phyloP scores from a whole-genome alignment of 306 rosid genomes.

The Dalbergia cultrata region DNA sequence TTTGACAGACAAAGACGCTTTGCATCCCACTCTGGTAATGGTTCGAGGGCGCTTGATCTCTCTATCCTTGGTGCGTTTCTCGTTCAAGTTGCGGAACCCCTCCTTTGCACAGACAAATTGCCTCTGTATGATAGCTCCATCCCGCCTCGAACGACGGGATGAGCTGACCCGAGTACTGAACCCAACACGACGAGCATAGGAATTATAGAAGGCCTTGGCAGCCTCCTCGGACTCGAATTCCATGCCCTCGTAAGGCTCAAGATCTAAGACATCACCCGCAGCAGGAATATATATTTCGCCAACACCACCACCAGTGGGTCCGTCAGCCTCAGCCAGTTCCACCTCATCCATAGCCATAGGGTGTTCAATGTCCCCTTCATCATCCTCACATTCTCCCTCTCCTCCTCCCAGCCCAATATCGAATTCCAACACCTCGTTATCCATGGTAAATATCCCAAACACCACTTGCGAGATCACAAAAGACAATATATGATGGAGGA shows the following conservation, averaged over 20 bases:
- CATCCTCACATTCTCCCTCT: conserved; percentile 72
- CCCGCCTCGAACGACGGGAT: conserved; percentile 95
- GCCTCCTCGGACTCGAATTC: conserved; percentile 99
- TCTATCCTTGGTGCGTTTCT: conserved; percentile 97
- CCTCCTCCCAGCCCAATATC: conserved; percentile 87
- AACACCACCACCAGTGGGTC: conserved; percentile 47
- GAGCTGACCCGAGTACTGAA: conserved; percentile 99
- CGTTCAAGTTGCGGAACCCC: conserved; percentile 95
- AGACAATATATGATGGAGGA: conserved; percentile 1
- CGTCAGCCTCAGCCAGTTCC: conserved; percentile 64
- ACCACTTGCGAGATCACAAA: not conserved
- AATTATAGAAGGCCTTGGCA: conserved; percentile 96
- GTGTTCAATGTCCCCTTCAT: conserved; percentile 68
- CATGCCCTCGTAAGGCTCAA: conserved; percentile 95
- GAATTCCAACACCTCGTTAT: conserved; percentile 84
- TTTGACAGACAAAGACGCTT: conserved; percentile 94
- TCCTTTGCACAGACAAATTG: conserved; percentile 98
- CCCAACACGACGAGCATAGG: conserved; percentile 98
- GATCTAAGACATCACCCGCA: conserved; percentile 85
- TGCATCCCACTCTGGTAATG: conserved; percentile 95
- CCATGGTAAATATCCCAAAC: conserved; percentile 58
- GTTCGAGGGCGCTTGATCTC: conserved; percentile 97
- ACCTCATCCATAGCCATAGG: conserved; percentile 69
- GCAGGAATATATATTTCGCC: conserved; percentile 77
- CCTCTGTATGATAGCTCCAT: conserved; percentile 97